phyloP scores from a whole-genome alignment of 73 alveolate species.

The Paramecium sonneborni region DNA sequence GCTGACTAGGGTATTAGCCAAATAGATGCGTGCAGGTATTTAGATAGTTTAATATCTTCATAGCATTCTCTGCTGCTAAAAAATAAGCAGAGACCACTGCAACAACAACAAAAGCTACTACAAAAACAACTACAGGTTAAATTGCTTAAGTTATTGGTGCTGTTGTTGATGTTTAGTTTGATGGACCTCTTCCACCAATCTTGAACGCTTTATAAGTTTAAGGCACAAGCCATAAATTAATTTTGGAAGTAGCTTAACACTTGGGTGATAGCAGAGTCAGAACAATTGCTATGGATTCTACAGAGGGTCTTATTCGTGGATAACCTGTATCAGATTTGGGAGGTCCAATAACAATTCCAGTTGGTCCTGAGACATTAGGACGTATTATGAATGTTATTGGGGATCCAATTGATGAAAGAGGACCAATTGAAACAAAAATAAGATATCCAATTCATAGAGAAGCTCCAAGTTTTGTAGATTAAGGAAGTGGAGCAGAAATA shows the following conservation, averaged over 20 bases:
- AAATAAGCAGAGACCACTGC: constrained; percentile 33
- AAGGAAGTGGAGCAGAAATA: constrained; percentile 89
- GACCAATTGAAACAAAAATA: constrained; percentile 79
- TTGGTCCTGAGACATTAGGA: constrained; percentile 94
- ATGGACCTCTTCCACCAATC: constrained; percentile 93
- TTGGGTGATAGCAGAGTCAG: constrained; percentile 94
- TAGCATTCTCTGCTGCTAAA: constrained; percentile 48
- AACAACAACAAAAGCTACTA: not conserved
- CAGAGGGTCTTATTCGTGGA: constrained; percentile 97
- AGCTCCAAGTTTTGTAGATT: constrained; percentile 93
- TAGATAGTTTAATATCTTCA: not conserved
- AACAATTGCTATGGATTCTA: constrained; percentile 96
- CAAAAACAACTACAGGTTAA: constrained; percentile 54
- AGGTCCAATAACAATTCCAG: constrained; percentile 94
- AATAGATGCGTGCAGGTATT: not conserved
- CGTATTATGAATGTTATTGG: constrained; percentile 96
- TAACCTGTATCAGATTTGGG: constrained; percentile 89
- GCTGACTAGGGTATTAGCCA: constrained; percentile 2
- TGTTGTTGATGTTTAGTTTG: constrained; percentile 98
- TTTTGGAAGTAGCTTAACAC: constrained; percentile 97
- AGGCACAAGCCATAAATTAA: constrained; percentile 84
- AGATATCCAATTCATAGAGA: constrained; percentile 93
- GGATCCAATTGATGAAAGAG: constrained; percentile 97
- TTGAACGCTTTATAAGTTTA: constrained; percentile 93
- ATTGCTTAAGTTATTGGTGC: constrained; percentile 97